Evolutionary conservation across 768 basidiomycete species (phyloP).

Genomic region (Mycena filopes): DNA sequence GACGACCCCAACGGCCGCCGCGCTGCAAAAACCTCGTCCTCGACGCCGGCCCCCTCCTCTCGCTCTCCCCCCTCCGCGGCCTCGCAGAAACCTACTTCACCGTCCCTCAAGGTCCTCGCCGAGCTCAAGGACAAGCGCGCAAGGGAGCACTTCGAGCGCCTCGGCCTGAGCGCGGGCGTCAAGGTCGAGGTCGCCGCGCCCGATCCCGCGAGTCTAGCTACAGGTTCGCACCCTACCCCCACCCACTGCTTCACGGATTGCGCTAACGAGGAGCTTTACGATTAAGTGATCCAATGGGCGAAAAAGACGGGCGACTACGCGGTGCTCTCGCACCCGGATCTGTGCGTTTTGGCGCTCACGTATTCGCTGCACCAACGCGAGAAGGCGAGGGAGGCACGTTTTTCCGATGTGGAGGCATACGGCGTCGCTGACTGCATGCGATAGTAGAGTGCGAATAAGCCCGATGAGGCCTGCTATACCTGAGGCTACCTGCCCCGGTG

Average conservation of each 20-base stretch:
- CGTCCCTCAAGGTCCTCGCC: constrained; percentile 87
- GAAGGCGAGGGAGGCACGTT: constrained; percentile 43
- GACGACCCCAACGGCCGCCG: constrained; percentile 43
- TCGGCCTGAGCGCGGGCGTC: constrained; percentile 81
- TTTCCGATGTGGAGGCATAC: not conserved
- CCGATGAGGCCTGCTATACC: constrained; percentile 5
- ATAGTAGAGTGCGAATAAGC: constrained; percentile 37
- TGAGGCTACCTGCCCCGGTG: constrained; percentile 16
- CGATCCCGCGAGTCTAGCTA: constrained; percentile 72
- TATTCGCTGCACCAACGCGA: constrained; percentile 70
- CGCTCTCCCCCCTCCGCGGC: constrained; percentile 89
- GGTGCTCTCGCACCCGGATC: constrained; percentile 90
- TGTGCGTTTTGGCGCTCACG: constrained; percentile 91
- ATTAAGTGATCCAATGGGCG: constrained; percentile 85
- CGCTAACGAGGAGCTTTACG: no score
- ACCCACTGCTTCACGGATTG: no score
- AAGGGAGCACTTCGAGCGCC: constrained; percentile 84
- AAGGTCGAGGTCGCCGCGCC: constrained; percentile 77
- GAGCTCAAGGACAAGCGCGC: constrained; percentile 92
- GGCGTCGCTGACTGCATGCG: constrained; percentile 33
- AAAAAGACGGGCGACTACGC: constrained; percentile 97
- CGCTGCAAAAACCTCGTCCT: constrained; percentile 86
- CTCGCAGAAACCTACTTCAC: constrained; percentile 88
- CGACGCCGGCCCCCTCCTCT: constrained; percentile 93
- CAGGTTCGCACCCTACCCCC: constrained; percentile 55